phyloP scores from a whole-genome alignment of 306 rosid genomes.

The Dalbergia oliveri region DNA sequence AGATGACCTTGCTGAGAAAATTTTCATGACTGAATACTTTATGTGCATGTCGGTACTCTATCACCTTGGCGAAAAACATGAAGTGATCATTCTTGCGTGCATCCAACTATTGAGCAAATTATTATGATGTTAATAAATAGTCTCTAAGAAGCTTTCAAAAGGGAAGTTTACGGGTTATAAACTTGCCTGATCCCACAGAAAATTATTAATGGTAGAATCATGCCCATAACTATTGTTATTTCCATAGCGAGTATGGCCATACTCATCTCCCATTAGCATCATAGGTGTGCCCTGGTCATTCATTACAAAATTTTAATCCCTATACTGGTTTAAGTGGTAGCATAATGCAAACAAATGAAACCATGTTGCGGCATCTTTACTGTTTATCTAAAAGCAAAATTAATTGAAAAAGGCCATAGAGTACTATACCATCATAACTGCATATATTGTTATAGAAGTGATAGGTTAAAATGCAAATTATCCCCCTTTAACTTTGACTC shows the following conservation, averaged over 20 bases:
- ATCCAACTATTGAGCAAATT: constrained; percentile 65
- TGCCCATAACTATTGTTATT: constrained; percentile 98
- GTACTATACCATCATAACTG: constrained; percentile 26
- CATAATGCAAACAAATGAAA: constrained; percentile 40
- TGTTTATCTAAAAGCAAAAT: constrained; percentile 34
- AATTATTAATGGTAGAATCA: constrained; percentile 78
- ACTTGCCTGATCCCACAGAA: constrained; percentile 82
- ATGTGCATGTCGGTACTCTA: constrained; percentile 72
- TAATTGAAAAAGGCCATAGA: neutral
- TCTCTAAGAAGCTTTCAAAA: constrained; percentile 41
- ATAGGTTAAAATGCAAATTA: constrained; percentile 15
- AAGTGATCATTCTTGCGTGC: constrained; percentile 71
- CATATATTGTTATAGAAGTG: neutral
- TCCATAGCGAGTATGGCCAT: constrained; percentile 89
- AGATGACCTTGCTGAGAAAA: constrained; percentile 74
- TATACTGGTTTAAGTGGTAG: constrained; percentile 34
- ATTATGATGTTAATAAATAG: constrained; percentile 30
- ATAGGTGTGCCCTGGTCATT: constrained; percentile 87
- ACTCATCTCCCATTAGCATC: constrained; percentile 99
- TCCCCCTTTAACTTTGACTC: constrained; percentile 7
- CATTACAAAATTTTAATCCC: constrained; percentile 44
- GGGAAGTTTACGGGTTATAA: neutral
- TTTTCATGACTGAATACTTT: constrained; percentile 64
- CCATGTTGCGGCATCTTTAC: constrained; percentile 11
- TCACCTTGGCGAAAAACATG: constrained; percentile 80